These are phyloP conservation scores for Pneumocystis murina DNA, from an alignment of 1,139 yeast species.

Conservation along the genomic window DNA sequence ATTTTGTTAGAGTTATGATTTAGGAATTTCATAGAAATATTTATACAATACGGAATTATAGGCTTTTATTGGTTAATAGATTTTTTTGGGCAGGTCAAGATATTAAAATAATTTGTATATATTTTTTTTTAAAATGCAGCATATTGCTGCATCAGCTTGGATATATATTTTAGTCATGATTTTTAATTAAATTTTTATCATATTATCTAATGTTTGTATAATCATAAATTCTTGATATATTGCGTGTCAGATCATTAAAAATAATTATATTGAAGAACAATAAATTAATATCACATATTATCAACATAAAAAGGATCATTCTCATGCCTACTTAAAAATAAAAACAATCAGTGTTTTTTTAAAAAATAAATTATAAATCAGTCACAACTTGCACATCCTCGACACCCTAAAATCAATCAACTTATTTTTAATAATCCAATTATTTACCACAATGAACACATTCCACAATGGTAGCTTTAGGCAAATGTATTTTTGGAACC, in stretches of 20 bases:
- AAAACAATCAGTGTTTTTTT: not conserved
- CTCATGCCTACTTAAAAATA: not conserved
- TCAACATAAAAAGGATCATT: not conserved
- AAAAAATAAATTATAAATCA: not conserved
- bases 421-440: not conserved
- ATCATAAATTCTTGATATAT: too few relatives aligned
- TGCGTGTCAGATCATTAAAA: not conserved
- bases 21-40: not conserved
- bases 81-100: not conserved
- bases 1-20: not conserved
- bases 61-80: not conserved
- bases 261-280: not conserved
- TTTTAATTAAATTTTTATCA: not conserved
- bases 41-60: not conserved
- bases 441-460: conserved; percentile 64
- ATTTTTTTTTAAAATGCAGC: not conserved
- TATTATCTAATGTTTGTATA: too few relatives aligned
- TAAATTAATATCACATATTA: not conserved
- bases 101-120: not conserved
- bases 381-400: not conserved
- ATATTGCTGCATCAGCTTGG: not conserved
- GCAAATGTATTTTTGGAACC: conserved; percentile 47
- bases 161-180: not conserved
- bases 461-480: conserved; percentile 30
- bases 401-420: not conserved